Evolutionary conservation across 2,329 filamentous ascomycete genomes (phyloP).

Genomic region (Knufia fluminis): DNA sequence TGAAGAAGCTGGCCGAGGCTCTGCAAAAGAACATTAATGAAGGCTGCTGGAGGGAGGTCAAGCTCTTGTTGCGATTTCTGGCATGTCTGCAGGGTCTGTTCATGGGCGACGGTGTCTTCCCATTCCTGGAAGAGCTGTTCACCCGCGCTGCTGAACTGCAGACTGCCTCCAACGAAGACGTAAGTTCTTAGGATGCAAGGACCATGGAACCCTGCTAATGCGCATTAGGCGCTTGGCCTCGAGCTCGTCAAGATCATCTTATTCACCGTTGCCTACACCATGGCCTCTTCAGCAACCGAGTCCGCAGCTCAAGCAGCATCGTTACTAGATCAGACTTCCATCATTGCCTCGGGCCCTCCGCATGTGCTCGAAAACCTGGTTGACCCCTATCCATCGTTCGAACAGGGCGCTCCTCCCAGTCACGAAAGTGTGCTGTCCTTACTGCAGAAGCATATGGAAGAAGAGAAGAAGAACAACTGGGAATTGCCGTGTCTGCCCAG

Average conservation of each 20-base stretch:
- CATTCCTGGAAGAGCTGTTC: conserved; percentile 82
- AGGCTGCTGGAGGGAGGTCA: conserved; percentile 83
- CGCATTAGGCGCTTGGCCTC: conserved; percentile 49
- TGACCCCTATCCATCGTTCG: conserved; percentile 61
- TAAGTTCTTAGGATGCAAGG: no score
- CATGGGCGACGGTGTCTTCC: conserved; percentile 76
- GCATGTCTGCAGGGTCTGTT: conserved; percentile 75
- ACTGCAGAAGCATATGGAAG: conserved; percentile 75
- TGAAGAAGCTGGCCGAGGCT: conserved; percentile 52
- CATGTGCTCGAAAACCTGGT: conserved; percentile 78
- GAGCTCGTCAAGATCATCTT: conserved; percentile 96
- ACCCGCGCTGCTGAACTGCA: conserved; percentile 83
- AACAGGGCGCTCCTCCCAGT: conserved; percentile 47
- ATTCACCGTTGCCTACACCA: conserved; percentile 82
- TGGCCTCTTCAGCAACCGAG: conserved; percentile 59
- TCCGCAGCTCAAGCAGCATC: conserved; percentile 65
- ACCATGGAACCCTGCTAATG: no score
- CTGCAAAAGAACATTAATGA: conserved; percentile 58
- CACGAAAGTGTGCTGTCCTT: conserved; percentile 68
- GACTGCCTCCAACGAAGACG: conserved; percentile 85
- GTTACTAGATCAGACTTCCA: conserved; percentile 85
- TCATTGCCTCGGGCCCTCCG: conserved; percentile 59
- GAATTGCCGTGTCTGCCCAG: conserved; percentile 56
- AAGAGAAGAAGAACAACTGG: conserved; percentile 67
- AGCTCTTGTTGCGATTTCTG: conserved; percentile 79